A percentile compares a stretch with the other conserved stretches of the same genome.
Evolutionary conservation across 768 basidiomycete genomes (phyloP).

Genomic region (Mycena pura): DNA sequence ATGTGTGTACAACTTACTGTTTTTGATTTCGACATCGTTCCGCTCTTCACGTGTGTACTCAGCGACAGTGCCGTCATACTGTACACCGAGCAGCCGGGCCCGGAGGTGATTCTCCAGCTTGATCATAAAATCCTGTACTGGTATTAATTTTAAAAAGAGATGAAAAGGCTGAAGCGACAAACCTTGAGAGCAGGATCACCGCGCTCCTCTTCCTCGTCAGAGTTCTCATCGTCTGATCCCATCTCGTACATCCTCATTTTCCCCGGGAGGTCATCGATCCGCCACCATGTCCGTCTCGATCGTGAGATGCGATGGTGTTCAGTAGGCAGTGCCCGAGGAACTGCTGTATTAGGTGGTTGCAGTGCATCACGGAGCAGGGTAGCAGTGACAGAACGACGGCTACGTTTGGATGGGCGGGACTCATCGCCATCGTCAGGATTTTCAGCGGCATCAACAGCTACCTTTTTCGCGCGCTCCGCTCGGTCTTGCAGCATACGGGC

Average conservation of each 20-base stretch:
- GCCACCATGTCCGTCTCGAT: background rate
- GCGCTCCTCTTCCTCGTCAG: background rate
- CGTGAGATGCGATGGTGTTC: conserved; percentile 1
- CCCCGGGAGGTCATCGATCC: background rate
- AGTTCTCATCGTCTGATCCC: no score
- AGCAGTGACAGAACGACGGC: background rate
- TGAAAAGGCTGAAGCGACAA: background rate
- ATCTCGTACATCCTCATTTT: no score
- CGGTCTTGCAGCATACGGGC: background rate
- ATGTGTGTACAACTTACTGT: background rate
- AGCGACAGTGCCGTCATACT: background rate
- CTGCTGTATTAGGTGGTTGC: background rate
- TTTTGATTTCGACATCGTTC: background rate
- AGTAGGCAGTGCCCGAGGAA: background rate
- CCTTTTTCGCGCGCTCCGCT: background rate
- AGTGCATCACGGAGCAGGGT: no score
- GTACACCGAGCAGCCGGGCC: background rate
- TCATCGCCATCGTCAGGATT: background rate
- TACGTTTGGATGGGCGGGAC: no score
- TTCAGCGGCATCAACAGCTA: background rate
- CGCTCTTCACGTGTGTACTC: background rate
- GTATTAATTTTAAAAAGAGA: background rate
- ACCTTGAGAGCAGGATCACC: background rate
- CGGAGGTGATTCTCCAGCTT: background rate
- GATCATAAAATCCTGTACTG: background rate